Evolutionary conservation across 495 filamentous ascomycete genomes (phyloP).

Genomic region (Lentithecium fluviatile): DNA sequence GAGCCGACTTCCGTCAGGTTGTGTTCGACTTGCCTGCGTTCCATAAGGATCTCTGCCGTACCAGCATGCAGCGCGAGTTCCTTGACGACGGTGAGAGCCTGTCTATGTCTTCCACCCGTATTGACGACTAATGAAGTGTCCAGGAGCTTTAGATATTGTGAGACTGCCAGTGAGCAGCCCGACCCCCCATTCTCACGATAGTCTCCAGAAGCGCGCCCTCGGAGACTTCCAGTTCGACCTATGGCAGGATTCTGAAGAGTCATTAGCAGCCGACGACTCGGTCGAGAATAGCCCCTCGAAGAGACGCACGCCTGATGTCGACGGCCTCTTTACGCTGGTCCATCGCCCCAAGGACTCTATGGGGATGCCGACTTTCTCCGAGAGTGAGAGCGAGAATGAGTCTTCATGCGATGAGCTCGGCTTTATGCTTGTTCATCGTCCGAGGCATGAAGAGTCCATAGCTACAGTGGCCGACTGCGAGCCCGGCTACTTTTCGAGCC

Average conservation of each 20-base stretch:
- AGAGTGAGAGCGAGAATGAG: constrained; percentile 1
- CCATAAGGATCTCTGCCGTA: constrained; percentile 37
- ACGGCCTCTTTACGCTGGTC: neutral
- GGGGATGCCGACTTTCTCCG: neutral
- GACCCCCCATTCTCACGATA: constrained; percentile 7
- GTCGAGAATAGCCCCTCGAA: neutral
- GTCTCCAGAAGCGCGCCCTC: neutral
- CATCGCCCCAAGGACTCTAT: constrained; percentile 2
- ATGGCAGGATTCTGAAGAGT: constrained; percentile 11
- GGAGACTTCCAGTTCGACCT: constrained; percentile 20
- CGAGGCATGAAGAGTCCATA: neutral
- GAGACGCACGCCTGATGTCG: neutral
- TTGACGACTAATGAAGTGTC: neutral
- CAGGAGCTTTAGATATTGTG: constrained; percentile 25
- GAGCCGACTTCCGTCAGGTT: constrained; percentile 33
- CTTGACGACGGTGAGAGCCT: constrained; percentile 38
- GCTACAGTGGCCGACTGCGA: no score
- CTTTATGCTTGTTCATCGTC: constrained; percentile 14
- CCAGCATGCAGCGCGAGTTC: constrained; percentile 32
- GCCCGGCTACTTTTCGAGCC: no score
- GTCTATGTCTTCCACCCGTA: neutral
- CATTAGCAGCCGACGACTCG: neutral
- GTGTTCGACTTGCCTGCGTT: constrained; percentile 35
- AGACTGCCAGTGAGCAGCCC: constrained; percentile 2
- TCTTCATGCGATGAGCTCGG: constrained; percentile 11